These are phyloP conservation scores for Pestalotiopsis sp. DNA, from an alignment of 2,329 filamentous ascomycete species.

Conservation along the genomic window DNA sequence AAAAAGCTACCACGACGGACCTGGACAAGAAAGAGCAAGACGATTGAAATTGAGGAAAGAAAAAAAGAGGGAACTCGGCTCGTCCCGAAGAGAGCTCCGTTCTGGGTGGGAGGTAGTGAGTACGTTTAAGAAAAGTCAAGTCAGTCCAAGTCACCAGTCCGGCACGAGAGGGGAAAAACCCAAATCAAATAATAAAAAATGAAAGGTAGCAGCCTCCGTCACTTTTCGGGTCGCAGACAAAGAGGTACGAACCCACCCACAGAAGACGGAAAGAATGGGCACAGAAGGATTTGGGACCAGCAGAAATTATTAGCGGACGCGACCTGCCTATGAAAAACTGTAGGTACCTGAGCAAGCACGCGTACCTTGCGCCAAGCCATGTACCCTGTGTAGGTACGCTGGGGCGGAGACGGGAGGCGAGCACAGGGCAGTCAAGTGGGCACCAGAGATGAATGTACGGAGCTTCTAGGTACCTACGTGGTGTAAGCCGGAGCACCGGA, in stretches of 20 bases:
- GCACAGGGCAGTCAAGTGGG: not conserved
- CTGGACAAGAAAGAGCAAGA: not conserved
- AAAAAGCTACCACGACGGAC: not conserved
- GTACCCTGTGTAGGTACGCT: not conserved
- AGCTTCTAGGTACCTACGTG: not conserved
- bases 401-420: not conserved
- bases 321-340: not conserved
- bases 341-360: not conserved
- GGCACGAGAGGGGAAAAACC: not conserved
- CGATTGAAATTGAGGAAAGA: not conserved
- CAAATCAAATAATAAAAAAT: not conserved
- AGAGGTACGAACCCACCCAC: constrained; percentile 1
- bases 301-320: constrained; percentile 11
- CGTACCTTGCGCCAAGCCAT: not conserved
- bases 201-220: not conserved
- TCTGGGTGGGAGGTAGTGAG: not conserved
- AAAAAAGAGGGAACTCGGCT: constrained; percentile 2
- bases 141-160: not conserved
- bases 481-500: not conserved
- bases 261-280: constrained; percentile 9
- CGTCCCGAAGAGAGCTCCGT: constrained; percentile 2
- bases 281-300: constrained; percentile 13
- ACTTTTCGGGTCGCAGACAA: not conserved
- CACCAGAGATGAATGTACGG: not conserved
- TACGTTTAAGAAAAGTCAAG: not conserved